Evolutionary conservation across 2,329 filamentous ascomycete species (phyloP), one percentile per base, ranked within the genome.

Genomic region (Alternaria rosae): DNA sequence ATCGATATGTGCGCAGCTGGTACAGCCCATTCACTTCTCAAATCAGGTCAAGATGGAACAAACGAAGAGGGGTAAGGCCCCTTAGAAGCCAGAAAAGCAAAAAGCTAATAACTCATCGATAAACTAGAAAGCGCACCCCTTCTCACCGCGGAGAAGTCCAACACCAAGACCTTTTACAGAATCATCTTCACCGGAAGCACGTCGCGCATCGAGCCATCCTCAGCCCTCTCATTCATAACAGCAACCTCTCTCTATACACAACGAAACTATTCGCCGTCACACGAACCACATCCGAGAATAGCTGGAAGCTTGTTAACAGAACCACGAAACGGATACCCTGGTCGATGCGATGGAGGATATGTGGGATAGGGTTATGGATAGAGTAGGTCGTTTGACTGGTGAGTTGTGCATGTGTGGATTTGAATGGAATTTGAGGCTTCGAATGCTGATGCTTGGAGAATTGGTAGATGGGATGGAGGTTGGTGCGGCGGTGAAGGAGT

Each of bases 341-440:
- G 32, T 48, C 17, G 57, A 64, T 54, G 61, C 54, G n/a, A 26
- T 64, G 13, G 61, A 61, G 38, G 28, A 28, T 13, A 23, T 64
- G 6, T 64, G 61, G 57, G 47, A 54, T 21, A 57, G 7, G 35
- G 23, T 32, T 7, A 43, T 64, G 57, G 7, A 15, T 20, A 51
- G 35, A 17, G 43, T 21, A n/a, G 42, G 47, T 8, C 23, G 28
- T 17, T 15, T 41, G 10, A 17, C 21, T 35, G 9, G 57, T 57
- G 15, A 51, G 57, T 56, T 6, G n/a, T 15, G 7, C n/a, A 13
- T 23, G 17, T 6, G 2, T 23, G 17, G 7, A 3, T 9, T 0
- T 23, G 17, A 10, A 35, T 2, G 13, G 10, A 13, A 10, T 41
- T 7, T 53, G 11, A 13, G 1, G 17, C 8, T 10, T 38, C 15